Evolutionary conservation across 768 basidiomycete species (phyloP).

Genomic region (Phaffia tasmanica): DNA sequence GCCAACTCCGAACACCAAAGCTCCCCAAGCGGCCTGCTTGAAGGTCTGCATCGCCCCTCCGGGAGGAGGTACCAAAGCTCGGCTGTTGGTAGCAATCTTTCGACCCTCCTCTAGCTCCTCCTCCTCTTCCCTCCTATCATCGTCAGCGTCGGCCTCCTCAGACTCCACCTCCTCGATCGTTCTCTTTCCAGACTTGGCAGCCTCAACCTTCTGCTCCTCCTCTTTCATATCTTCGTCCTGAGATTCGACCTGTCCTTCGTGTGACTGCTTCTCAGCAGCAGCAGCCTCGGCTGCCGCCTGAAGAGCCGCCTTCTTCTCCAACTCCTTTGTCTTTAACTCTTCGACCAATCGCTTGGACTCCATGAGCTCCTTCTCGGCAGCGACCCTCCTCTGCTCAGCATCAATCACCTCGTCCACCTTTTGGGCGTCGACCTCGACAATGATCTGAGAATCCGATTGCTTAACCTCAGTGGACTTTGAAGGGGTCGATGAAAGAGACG

Average conservation of each 20-base stretch:
- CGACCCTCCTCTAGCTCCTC: conserved; percentile 45
- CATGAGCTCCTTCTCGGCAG: conserved; percentile 24
- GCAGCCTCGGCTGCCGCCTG: neutral
- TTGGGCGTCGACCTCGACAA: conserved; percentile 46
- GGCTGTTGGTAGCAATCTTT: conserved; percentile 53
- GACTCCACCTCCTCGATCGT: conserved; percentile 29
- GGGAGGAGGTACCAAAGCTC: conserved; percentile 40
- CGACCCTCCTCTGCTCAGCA: conserved; percentile 21
- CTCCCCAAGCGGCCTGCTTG: conserved; percentile 71
- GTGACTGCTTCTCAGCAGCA: no score
- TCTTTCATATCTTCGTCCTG: no score
- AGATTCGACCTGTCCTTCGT: no score
- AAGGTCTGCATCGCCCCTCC: conserved; percentile 51
- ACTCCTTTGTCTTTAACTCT: conserved; percentile 6
- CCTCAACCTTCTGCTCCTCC: conserved; percentile 21
- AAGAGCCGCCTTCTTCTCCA: neutral
- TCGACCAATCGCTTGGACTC: conserved; percentile 15
- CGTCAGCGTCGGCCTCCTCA: conserved; percentile 46
- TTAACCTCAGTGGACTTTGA: conserved; percentile 54
- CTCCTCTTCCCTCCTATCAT: conserved; percentile 55
- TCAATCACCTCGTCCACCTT: conserved; percentile 31
- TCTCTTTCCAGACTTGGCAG: conserved; percentile 14
- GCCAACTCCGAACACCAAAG: conserved; percentile 71
- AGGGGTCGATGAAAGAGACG: conserved; percentile 30
- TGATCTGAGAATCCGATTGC: conserved; percentile 60